These are phyloP conservation scores for Trebouxia sp. DNA, from an alignment of 139 green algal genomes.

Conservation along the genomic window DNA sequence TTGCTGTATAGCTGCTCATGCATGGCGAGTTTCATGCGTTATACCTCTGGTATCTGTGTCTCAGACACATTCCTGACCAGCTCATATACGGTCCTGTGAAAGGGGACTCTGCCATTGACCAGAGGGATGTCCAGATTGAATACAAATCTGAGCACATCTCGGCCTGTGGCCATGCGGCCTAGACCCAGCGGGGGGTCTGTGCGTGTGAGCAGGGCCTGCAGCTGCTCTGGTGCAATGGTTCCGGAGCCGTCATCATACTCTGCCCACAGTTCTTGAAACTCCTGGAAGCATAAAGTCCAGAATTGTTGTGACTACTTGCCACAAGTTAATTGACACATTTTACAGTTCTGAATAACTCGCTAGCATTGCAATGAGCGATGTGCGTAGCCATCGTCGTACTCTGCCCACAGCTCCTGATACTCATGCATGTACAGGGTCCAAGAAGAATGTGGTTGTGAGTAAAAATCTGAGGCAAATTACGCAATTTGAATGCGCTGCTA, in stretches of 20 bases:
- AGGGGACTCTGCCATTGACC: slow-evolving; percentile 63
- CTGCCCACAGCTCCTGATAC: slow-evolving; percentile 74
- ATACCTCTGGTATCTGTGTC: slow-evolving; percentile 67
- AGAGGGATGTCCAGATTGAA: slow-evolving; percentile 81
- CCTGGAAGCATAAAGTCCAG: slow-evolving; percentile 37
- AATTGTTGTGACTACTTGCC: neutral
- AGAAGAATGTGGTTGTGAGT: neutral
- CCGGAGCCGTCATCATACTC: slow-evolving; percentile 76
- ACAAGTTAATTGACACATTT: no score
- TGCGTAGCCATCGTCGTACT: slow-evolving; percentile 76
- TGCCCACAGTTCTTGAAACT: slow-evolving; percentile 77
- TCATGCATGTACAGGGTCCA: slow-evolving; percentile 43
- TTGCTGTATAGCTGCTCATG: no score
- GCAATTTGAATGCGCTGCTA: no score
- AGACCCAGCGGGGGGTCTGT: slow-evolving; percentile 75
- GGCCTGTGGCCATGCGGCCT: slow-evolving; percentile 54
- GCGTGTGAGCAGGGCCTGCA: slow-evolving; percentile 68
- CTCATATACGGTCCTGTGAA: slow-evolving; percentile 68
- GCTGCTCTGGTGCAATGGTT: slow-evolving; percentile 59
- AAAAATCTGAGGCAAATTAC: no score
- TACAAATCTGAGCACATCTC: slow-evolving; percentile 77
- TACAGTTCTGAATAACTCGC: no score
- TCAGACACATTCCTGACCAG: slow-evolving; percentile 67
- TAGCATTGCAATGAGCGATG: no score
- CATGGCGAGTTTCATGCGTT: no score